phyloP scores from a whole-genome alignment of 1,284 basidiomycete genomes.

The Mycena sp. region DNA sequence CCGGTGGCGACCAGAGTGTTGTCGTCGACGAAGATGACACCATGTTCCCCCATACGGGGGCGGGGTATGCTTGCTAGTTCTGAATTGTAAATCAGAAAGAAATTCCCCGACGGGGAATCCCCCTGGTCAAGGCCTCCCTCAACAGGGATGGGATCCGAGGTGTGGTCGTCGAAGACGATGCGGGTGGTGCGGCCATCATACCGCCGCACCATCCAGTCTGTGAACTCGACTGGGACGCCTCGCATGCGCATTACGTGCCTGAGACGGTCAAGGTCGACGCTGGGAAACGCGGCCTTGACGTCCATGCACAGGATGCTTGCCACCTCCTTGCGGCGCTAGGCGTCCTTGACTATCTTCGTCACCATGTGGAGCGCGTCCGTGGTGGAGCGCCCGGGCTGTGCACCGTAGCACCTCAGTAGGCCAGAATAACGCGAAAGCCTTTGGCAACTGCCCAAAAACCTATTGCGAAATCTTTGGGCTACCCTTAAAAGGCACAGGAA shows the following conservation, averaged over 20 bases:
- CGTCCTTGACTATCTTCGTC: slow-evolving; percentile 31
- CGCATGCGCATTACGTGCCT: slow-evolving; percentile 24
- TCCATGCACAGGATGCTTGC: slow-evolving; percentile 35
- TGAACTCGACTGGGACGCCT: slow-evolving; percentile 17
- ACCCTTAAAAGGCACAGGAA: too few relatives aligned
- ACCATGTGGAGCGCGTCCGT: slow-evolving; percentile 32
- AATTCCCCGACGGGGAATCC: slow-evolving; percentile 33
- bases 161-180: slow-evolving; percentile 32
- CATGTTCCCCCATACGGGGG: neutral
- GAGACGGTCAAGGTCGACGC: slow-evolving; percentile 34
- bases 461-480: too few relatives aligned
- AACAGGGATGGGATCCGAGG: neutral
- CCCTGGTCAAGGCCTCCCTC: slow-evolving; percentile 37
- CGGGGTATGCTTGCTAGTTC: slow-evolving; percentile 26
- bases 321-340: slow-evolving; percentile 30
- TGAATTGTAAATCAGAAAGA: slow-evolving; percentile 35
- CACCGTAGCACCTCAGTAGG: too few relatives aligned
- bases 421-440: too few relatives aligned
- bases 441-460: too few relatives aligned
- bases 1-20: neutral
- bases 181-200: slow-evolving; percentile 29
- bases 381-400: slow-evolving; percentile 25
- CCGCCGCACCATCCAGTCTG: slow-evolving; percentile 30
- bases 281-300: slow-evolving; percentile 36
- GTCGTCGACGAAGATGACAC: slow-evolving; percentile 1